phyloP scores from a whole-genome alignment of 352 stramenopile genomes.

The Phytophthora syringae region DNA sequence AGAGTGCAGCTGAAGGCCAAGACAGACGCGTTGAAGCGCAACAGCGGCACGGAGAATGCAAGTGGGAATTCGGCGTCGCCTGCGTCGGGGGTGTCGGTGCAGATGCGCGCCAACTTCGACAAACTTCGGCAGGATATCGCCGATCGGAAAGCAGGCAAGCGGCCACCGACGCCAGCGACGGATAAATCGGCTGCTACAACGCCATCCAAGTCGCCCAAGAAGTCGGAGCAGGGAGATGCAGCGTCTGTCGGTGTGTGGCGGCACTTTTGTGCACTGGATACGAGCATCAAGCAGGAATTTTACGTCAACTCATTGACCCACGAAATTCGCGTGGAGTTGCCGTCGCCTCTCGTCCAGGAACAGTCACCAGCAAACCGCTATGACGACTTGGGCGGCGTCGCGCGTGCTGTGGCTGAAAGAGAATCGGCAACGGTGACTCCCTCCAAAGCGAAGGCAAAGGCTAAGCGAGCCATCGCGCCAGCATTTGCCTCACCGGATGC shows the following conservation, averaged over 20 bases:
- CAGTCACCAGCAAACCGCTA: conserved; percentile 66
- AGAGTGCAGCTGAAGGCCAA: conserved; percentile 71
- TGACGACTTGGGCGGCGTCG: conserved; percentile 40
- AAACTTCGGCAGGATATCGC: conserved; percentile 75
- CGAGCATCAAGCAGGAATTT: conserved; percentile 64
- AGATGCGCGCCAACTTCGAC: conserved; percentile 82
- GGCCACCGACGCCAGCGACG: conserved; percentile 17
- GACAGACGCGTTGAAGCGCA: conserved; percentile 42
- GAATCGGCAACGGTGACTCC: conserved; percentile 27
- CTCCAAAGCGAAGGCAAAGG: conserved; percentile 29
- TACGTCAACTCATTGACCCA: conserved; percentile 81
- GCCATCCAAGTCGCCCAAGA: conserved; percentile 19
- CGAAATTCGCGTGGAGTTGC: conserved; percentile 74
- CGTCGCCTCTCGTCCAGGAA: conserved; percentile 52
- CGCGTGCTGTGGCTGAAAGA: conserved; percentile 30
- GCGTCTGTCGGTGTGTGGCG: conserved; percentile 61
- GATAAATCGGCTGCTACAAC: conserved; percentile 24
- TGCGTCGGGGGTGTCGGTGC: conserved; percentile 43
- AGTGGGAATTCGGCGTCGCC: conserved; percentile 38
- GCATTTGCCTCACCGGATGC: conserved; percentile 53
- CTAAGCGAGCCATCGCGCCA: conserved; percentile 45
- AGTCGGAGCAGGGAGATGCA: conserved; percentile 17
- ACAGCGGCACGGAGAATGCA: conserved; percentile 23
- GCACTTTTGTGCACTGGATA: conserved; percentile 69
- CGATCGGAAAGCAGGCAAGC: conserved; percentile 56